These are phyloP conservation scores for Colletotrichum destructivum DNA, from an alignment of 2,329 filamentous ascomycete genomes.

Conservation along the genomic window DNA sequence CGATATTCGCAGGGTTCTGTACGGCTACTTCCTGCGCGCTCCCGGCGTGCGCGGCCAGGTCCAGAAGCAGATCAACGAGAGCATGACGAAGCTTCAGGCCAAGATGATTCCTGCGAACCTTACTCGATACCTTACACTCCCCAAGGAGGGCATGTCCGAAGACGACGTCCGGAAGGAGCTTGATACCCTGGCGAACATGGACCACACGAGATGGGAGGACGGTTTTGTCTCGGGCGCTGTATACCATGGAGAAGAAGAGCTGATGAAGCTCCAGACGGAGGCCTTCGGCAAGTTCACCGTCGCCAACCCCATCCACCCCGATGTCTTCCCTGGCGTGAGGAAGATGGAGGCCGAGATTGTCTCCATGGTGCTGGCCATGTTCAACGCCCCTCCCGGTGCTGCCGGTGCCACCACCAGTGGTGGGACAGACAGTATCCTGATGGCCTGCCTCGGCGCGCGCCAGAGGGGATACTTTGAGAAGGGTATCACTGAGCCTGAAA, in stretches of 20 bases:
- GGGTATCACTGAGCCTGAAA: conserved; percentile 92
- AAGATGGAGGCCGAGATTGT: conserved; percentile 99
- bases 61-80: conserved; percentile 85
- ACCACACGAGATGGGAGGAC: conserved; percentile 97
- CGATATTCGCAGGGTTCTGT: conserved; percentile 79
- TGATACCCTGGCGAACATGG: conserved; percentile 83
- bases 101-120: conserved; percentile 86
- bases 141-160: conserved; percentile 85
- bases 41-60: conserved; percentile 91
- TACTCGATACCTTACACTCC: conserved; percentile 81
- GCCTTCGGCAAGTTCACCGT: conserved; percentile 96
- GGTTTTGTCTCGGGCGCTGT: conserved; percentile 95
- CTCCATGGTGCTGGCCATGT: conserved; percentile 88
- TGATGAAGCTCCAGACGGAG: conserved; percentile 89
- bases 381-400: conserved; percentile 88
- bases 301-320: conserved; percentile 95
- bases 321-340: conserved; percentile 96
- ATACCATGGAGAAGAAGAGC: conserved; percentile 90
- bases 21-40: conserved; percentile 87
- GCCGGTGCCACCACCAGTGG: conserved; percentile 93
- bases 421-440: conserved; percentile 96
- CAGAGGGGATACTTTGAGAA: conserved; percentile 91
- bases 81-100: conserved; percentile 83
- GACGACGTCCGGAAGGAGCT: conserved; percentile 88
- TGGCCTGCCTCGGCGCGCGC: conserved; percentile 92